Evolutionary conservation across 2,329 filamentous ascomycete species (phyloP), one percentile per base, ranked within the genome.

Genomic region (Eurotiales sp.): DNA sequence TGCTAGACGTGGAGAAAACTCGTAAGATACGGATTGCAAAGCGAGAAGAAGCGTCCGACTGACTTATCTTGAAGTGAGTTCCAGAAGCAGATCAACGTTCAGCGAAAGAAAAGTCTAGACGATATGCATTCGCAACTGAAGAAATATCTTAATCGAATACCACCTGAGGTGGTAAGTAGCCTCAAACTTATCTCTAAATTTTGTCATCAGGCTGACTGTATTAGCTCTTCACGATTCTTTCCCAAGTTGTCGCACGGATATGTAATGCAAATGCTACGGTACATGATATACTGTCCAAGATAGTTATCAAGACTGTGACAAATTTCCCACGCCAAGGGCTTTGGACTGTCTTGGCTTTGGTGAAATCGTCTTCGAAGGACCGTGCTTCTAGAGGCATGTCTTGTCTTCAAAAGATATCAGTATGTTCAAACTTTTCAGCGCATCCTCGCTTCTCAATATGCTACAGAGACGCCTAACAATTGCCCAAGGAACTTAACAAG

Each of bases 181-280:
- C 21, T 10, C 7, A 8, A 8, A 8, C 15, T 1, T 15, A 27
- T 23, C 10, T 37, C 7, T 27, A 11, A 22, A 32, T 39, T 8
- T 10, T 37, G 48, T 58, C 12, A 27, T 51, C 2, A 17, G 46
- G 51, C 59, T 66, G 53, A 66, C 55, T 41, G 32, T 34, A 15
- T 17, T 53, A 77, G 64, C 69, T 78, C 23, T 78, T 78, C 59
- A 79, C 77, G 1, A 83, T 92, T 5, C 77, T 99, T 37, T 88
- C 93, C 4, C 93, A 99, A 69, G 87, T 99, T 55, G 88, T 99
- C 51, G 93, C 92, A n/a, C 85, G 93, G 27, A 96, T 99, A 61
- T 88, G 88, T 41, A 93, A 99, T 71, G 84, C 86, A 1, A 88
- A 96, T 65, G 70, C 70, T 3, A 81, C 84, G 1, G 90, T 96